Base-by-base conservation (phyloP, 2,329 filamentous ascomycete genomes). In the Fonsecaea nubica region DNA sequence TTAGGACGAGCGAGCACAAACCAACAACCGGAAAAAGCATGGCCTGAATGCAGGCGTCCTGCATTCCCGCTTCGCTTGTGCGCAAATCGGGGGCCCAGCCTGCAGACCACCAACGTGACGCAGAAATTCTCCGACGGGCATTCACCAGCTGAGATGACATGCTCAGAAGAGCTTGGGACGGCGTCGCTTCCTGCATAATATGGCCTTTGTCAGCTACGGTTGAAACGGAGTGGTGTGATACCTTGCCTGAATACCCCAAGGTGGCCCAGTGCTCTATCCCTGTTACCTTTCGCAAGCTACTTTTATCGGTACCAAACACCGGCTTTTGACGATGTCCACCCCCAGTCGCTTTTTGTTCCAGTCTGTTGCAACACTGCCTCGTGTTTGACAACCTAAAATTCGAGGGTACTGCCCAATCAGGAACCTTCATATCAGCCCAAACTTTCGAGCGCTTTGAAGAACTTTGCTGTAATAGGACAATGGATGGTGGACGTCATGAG, bases 51-150 rank as follows among this genome's bases (percentile, higher is more conserved):
- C 15, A 60, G 36, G 61, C 38, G 35, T 64, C 50, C 50, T 61
- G 65, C 65, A 67, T 67, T 64, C 50, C 62, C 54, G 65, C 53
- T 21, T 58, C 58, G 62, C 54, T 59, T 62, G 32, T 30, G 18
- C 36, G 18, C 48, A 62, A 33, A 56, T 61, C 58, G 56, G 35
- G 25, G 30, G 63, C 7, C 48, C 25, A n/a, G 38, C 45, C 36
- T 36, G 35, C 45, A 25, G 2, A 33, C 18, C 45, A 42, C 18
- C 30, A 35, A 18, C 8, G 8, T 50, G 38, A 42, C 4, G 18
- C 45, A 56, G 32, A 64, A 64, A 63, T 64, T 63, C 62, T 62
- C 62, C 65, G 61, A 30, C 30, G n/a, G 52, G 25, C 52, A 55
- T 18, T 33, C 13, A 36, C 30, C 30, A 55, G 52, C 33, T 36